Evolutionary conservation across 2,329 filamentous ascomycete species (phyloP), one percentile per base, ranked within the genome.

Genomic region (Penicillium hordei): DNA sequence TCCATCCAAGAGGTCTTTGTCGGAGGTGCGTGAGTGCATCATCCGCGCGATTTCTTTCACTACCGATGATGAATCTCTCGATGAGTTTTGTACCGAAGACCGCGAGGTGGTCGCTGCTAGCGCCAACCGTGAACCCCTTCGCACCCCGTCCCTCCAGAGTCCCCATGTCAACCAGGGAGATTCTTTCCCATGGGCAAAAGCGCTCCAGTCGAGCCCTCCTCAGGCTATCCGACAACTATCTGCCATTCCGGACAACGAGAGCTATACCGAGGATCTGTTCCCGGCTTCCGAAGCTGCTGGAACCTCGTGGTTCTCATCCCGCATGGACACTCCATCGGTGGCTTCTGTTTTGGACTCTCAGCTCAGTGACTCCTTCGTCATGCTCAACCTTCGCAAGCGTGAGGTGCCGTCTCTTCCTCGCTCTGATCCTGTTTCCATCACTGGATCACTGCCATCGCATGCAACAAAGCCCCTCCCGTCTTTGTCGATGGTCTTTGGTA

Each of bases 141-240:
- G 94, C 59, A 99, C 94, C 3, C 94, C 94, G 17, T 97, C 94
- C 5, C 88, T 99, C 72, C 91, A 93, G 76, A 96, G 89, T 68
- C 91, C 94, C 23, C 86, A 89, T 66, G 75, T 94, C 67, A 90
- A 92, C 68, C 83, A 83, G 58, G 79, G 79, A 59, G 90, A 91
- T 57, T 89, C 91, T 5, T 97, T 97, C 83, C 93, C 93, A 1
- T 99, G 94, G 94, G 88, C 91, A 67, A 93, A 94, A 79, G 92
- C 91, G 64, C 79, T 97, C 55, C 90, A 95, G 62, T 86, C 87
- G 63, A 91, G 83, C 58, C 86, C 89, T 23, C 84, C 86, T 33
- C 86, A 89, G 70, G 76, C 82, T n/a, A 80, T 86, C 59, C 90
- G 92, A 61, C 91, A 96, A 75, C 85, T 97, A 61, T 96, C 92